Conservation (phyloP, 805 yeast species). For the Barnettozyma siamensis region DNA sequence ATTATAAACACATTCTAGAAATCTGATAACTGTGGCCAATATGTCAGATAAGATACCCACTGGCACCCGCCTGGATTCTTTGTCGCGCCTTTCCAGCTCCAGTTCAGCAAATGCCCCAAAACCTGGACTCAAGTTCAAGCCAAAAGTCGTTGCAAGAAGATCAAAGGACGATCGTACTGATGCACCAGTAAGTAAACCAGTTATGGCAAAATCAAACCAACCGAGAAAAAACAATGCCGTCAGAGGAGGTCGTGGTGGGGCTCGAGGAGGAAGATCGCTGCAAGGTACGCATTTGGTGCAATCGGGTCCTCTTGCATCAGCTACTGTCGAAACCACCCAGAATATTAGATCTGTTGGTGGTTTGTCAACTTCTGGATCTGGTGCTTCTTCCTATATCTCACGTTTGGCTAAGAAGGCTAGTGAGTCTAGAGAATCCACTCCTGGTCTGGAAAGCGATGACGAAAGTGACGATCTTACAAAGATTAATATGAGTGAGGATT, state of each 20-base stretch:
- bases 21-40: too few species aligned
- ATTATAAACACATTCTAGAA: too few species aligned
- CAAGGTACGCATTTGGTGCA: constrained; percentile 57
- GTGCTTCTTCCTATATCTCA: constrained; percentile 38
- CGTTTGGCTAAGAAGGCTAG: constrained; percentile 26
- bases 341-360: constrained; percentile 9
- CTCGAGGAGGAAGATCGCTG: constrained; percentile 24
- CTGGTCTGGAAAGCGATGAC: constrained; percentile 27
- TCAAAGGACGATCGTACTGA: constrained; percentile 76
- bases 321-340: constrained; percentile 31
- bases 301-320: constrained; percentile 70
- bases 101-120: constrained; percentile 33
- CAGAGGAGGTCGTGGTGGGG: constrained; percentile 17
- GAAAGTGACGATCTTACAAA: constrained; percentile 39
- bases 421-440: constrained; percentile 17
- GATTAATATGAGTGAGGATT: constrained; percentile 62
- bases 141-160: constrained; percentile 81
- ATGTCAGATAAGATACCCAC: constrained; percentile 23
- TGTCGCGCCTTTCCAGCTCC: constrained; percentile 25
- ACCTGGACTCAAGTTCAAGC: constrained; percentile 69
- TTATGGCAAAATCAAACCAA: constrained; percentile 4
- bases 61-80: constrained; percentile 32
- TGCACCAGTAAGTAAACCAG: constrained; percentile 41
- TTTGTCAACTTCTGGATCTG: constrained; percentile 23
- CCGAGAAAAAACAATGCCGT: constrained; percentile 8